Evolutionary conservation across 2,329 filamentous ascomycete genomes (phyloP), one percentile per base, ranked within the genome.

Genomic region (Cryphonectria carpinicola): DNA sequence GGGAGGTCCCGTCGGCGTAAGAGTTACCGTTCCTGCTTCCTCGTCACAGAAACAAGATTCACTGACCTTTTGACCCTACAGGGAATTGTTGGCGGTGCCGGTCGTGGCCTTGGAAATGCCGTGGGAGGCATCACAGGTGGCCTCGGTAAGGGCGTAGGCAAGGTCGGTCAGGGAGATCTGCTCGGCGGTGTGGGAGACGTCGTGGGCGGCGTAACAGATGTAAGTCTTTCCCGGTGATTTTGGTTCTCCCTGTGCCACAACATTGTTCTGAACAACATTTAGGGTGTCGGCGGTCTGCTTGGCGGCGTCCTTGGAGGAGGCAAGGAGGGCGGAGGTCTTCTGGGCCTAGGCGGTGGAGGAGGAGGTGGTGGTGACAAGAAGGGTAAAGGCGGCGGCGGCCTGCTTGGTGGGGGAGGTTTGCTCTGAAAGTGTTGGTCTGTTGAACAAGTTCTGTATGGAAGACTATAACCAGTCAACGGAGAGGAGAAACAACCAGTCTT

Each of bases 151-250:
- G 71, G 71, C 14, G 71, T 72, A 7, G 71, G 71, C 19, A 72
- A 72, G 56, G 28, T 72, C 17, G 71, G 71, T 32, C 65, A 72
- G 64, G 71, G 71, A 35, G n/a, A 65, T 22, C 3, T 54, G 17
- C 71, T 72, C 25, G 71, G 71, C n/a, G 71, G 71, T 5, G 71
- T 72, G 14, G 71, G 71, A n/a, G 71, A 72, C 14, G 66, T 68
- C 19, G 66, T 72, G 25, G 71, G 71, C n/a, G 71, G 71, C 10
- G 71, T 72, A 8, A 65, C 63, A 19, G 71, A 72, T 64, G 61
- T 43, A 25, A 64, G 61, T 64, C 19, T 10, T 32, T 39, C 6
- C 35, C 7, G 35, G 8, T 25, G 60, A 62, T 37, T 7, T 39
- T 61, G 6, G 4, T 28, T 3, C 3, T n/a, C n/a, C 22, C 17